These are phyloP conservation scores for Podila clonocystis DNA, from an alignment of 192 early-diverging fungal species.

Conservation along the genomic window DNA sequence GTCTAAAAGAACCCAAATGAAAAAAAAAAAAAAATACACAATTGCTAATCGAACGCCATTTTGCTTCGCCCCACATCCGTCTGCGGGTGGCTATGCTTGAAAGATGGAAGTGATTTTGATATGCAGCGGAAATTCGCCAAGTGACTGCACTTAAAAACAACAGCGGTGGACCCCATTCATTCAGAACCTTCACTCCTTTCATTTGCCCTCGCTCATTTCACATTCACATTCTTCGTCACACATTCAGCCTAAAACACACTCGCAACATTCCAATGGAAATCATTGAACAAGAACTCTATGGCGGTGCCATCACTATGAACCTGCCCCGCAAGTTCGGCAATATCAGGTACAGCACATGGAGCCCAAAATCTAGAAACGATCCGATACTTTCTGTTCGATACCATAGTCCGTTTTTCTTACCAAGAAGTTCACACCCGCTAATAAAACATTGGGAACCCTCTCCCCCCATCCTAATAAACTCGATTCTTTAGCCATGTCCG, in stretches of 20 bases:
- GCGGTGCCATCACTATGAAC: conserved; percentile 72
- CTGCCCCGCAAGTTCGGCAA: conserved; percentile 69
- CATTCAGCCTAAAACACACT: neutral
- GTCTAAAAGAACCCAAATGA: too few species aligned
- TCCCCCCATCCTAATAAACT: neutral
- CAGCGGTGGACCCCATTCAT: neutral
- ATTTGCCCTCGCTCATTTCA: neutral
- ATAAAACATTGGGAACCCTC: neutral
- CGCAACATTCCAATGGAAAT: conserved; percentile 6
- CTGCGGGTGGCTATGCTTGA: too few species aligned
- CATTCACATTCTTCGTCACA: neutral
- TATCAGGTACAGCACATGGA: conserved; percentile 53
- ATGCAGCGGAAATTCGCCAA: too few species aligned
- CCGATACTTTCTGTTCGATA: conserved; percentile 7
- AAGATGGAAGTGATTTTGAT: too few species aligned
- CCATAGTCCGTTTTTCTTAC: neutral
- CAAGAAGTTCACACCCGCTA: neutral
- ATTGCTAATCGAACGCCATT: too few species aligned
- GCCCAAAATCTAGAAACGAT: neutral
- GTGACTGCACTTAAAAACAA: too few species aligned
- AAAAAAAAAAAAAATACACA: too few species aligned
- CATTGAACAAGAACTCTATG: conserved; percentile 64
- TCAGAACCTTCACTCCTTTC: neutral
- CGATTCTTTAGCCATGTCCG: conserved; percentile 70
- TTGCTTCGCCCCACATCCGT: too few species aligned